Evolutionary conservation across 23 red algal species (phyloP).

Genomic region (Porphyridium purpureum): DNA sequence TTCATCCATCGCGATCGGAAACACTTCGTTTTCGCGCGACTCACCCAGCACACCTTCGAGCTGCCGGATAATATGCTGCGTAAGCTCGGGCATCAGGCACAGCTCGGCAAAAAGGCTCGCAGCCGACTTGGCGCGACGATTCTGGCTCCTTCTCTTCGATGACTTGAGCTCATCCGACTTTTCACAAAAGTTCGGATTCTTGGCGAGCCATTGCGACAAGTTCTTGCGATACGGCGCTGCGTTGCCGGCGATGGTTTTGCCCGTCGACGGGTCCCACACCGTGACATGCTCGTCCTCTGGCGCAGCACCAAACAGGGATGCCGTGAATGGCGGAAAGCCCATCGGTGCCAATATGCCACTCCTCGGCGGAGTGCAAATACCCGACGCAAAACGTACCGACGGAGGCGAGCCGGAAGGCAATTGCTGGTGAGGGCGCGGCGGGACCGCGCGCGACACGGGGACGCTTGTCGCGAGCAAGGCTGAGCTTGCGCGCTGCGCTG

Average conservation of each 20-base stretch:
- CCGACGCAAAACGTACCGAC: too few species aligned
- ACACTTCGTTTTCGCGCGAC: background rate
- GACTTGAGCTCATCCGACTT: constrained; percentile 92
- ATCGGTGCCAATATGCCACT: background rate
- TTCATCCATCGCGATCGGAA: background rate
- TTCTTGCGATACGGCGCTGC: constrained; percentile 95
- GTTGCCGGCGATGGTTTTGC: constrained; percentile 96
- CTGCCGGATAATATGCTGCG: background rate
- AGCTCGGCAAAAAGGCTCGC: constrained; percentile 44
- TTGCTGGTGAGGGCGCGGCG: too few species aligned
- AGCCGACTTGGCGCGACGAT: constrained; percentile 47
- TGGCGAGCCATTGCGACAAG: constrained; percentile 56
- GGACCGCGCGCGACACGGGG: too few species aligned
- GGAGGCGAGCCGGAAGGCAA: too few species aligned
- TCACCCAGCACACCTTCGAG: too few species aligned
- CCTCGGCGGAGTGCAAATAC: background rate
- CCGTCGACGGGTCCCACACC: constrained; percentile 87
- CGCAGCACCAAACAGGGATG: background rate
- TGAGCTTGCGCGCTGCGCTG: too few species aligned
- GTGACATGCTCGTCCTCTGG: constrained; percentile 97
- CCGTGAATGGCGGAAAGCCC: background rate
- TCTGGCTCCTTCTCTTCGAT: constrained; percentile 62
- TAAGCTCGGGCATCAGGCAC: constrained; percentile 6
- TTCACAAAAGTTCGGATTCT: constrained; percentile 82
- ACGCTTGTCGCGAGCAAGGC: too few species aligned